Evolutionary conservation across 2,329 filamentous ascomycete genomes (phyloP), one percentile per base, ranked within the genome.

Genomic region (Ceratocystis cacaofunesta): DNA sequence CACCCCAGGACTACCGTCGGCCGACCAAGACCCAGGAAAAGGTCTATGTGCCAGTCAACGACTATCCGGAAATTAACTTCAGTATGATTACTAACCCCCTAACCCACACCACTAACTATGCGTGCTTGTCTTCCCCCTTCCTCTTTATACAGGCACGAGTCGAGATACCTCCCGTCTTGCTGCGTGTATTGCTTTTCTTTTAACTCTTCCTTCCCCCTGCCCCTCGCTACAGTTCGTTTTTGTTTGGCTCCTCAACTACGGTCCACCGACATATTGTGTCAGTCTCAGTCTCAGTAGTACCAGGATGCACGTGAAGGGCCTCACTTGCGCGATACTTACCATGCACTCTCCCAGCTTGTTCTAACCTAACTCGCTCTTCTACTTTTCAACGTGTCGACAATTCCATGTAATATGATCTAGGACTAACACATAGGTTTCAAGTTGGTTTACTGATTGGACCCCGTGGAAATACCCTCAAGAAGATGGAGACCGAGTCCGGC

Each of bases 41-140:
- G 83, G 95, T 99, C 88, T 99, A 99, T 77, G 94, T 99, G 77
- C 94, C 94, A 76, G 94, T 99, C 81, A 99, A 99, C 85, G 94
- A 99, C 79, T 99, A 99, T 78, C 94, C 94, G 83, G 94, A 99
- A 79, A 97, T 99, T 87, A 99, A 99, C 88, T 99, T 99, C 90
- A 99, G 94, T 99, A 96, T 92, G 92, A 92, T 94, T 92, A 87
- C 92, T 96, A 96, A 96, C 90, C 91, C 90, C 91, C 85, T 86
- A 87, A 89, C 85, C 80, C 77, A 82, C 83, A 79, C 77, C 79
- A 75, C 78, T 67, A 65, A 67, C 66, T 60, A 57, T 65, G 28
- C 44, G 17, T 12, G 50, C 32, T 64, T 46, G 61, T 36, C 30
- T 30, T 74, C 72, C 70, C 70, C 72, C 65, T 69, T 72, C 72